A percentile compares a stretch with the other conserved stretches of the same genome.
These are phyloP conservation scores for Rutstroemia sp. DNA, from an alignment of 2,329 filamentous ascomycete genomes.

Conservation along the genomic window DNA sequence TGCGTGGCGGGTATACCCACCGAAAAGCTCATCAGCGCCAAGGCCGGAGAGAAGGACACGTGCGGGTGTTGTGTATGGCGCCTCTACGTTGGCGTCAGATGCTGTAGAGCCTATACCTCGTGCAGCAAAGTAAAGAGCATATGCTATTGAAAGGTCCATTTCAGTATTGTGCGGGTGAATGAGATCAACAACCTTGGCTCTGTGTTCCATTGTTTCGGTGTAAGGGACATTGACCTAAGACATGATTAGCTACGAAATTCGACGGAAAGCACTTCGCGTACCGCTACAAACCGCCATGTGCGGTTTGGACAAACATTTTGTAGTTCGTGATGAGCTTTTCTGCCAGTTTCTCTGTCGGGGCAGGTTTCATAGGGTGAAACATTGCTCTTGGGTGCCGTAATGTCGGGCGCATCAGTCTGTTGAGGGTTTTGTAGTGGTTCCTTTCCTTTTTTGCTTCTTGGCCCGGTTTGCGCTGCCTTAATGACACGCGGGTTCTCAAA, in stretches of 20 bases:
- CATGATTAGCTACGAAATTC: slow-evolving; percentile 13
- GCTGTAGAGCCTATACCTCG: slow-evolving; percentile 50
- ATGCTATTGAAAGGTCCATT: slow-evolving; percentile 95
- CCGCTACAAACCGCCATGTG: slow-evolving; percentile 74
- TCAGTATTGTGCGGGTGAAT: slow-evolving; percentile 95
- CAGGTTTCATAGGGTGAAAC: slow-evolving; percentile 65
- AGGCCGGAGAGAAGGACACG: slow-evolving; percentile 85
- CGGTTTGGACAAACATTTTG: slow-evolving; percentile 59
- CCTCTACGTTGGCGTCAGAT: slow-evolving; percentile 8
- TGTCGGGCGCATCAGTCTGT: neutral
- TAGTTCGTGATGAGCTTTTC: slow-evolving; percentile 73
- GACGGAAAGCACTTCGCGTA: slow-evolving; percentile 31
- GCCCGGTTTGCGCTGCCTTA: slow-evolving; percentile 41
- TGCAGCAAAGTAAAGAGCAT: slow-evolving; percentile 90
- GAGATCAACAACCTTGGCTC: slow-evolving; percentile 61
- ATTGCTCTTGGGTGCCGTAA: neutral
- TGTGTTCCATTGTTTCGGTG: slow-evolving; percentile 61
- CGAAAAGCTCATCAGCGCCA: slow-evolving; percentile 93
- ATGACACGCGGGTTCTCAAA: slow-evolving; percentile 86
- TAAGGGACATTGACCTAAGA: slow-evolving; percentile 73
- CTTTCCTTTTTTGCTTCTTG: slow-evolving; percentile 19
- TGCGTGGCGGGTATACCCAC: slow-evolving; percentile 80
- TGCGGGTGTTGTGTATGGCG: slow-evolving; percentile 58
- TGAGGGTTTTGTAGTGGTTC: neutral
- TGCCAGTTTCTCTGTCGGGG: slow-evolving; percentile 83